Conservation (phyloP, 371 early-diverging fungal species). For the Saksenaea oblongispora region DNA sequence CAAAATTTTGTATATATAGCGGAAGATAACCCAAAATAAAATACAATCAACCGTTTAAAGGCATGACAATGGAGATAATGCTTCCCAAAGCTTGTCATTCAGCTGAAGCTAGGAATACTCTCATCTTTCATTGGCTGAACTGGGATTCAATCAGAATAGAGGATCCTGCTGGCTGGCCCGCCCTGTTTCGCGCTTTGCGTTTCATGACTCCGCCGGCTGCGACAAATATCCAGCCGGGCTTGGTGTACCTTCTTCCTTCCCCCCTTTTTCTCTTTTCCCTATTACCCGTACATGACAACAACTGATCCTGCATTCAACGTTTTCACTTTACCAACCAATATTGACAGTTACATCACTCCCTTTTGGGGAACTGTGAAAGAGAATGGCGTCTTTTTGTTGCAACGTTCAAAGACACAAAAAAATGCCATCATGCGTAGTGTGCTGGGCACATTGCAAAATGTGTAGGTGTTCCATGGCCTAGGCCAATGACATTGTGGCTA, state of each 20-base stretch:
- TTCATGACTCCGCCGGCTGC: no score
- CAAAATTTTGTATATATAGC: no score
- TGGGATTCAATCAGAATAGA: no score
- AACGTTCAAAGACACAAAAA: conserved; percentile 66
- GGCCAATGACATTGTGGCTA: not conserved
- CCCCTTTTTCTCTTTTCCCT: not conserved
- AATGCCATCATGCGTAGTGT: conserved; percentile 66
- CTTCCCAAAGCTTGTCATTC: no score
- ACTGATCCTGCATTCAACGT: conserved; percentile 28
- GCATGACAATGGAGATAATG: no score
- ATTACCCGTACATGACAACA: conserved; percentile 4
- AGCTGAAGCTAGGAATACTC: no score
- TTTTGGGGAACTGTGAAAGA: conserved; percentile 68
- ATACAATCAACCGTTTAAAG: no score
- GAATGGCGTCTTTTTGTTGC: conserved; percentile 66
- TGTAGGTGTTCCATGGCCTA: conserved; percentile 45
- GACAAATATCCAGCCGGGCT: not conserved
- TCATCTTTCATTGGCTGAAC: no score
- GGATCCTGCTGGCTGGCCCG: no score
- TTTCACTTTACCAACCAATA: conserved; percentile 43
- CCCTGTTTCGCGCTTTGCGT: no score
- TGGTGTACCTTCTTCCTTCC: not conserved
- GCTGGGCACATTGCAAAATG: conserved; percentile 81
- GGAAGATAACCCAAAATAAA: no score
- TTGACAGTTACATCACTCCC: conserved; percentile 32